phyloP scores from a whole-genome alignment of 805 yeast species.

The Schwanniomyces sp. region DNA sequence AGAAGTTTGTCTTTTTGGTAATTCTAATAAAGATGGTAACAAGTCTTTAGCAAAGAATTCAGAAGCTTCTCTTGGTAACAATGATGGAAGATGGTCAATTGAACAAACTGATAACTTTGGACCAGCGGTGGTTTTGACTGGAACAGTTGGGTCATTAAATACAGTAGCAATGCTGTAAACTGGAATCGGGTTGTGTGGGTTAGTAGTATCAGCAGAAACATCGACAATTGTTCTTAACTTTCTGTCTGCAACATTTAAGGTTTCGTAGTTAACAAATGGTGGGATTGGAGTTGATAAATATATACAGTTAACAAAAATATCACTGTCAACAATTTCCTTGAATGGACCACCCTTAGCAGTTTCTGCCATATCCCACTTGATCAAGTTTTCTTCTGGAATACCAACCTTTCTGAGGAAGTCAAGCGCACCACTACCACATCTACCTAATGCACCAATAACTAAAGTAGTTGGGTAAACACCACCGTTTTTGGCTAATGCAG shows the following conservation, averaged over 20 bases:
- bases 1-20: conserved; percentile 77
- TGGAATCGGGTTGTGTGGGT: conserved; percentile 97
- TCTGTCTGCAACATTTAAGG: conserved; percentile 67
- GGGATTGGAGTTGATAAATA: conserved; percentile 91
- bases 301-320: conserved; percentile 94
- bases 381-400: conserved; percentile 77
- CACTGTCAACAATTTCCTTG: conserved; percentile 82
- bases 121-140: conserved; percentile 74
- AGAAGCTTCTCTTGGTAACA: conserved; percentile 96
- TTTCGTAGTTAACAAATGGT: conserved; percentile 76
- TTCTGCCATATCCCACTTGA: conserved; percentile 96
- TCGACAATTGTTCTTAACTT: conserved; percentile 90
- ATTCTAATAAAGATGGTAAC: conserved; percentile 82
- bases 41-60: conserved; percentile 87
- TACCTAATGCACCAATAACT: conserved; percentile 95
- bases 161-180: conserved; percentile 88
- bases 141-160: conserved; percentile 87
- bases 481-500: conserved; percentile 57
- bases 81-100: conserved; percentile 93
- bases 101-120: conserved; percentile 90
- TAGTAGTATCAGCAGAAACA: conserved; percentile 98
- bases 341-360: conserved; percentile 98
- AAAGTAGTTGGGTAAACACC: conserved; percentile 75
- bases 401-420: conserved; percentile 82
- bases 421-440: conserved; percentile 98